Evolutionary conservation across 176 grass and related monocot species (phyloP).

Genomic region (Aegilops longissima): DNA sequence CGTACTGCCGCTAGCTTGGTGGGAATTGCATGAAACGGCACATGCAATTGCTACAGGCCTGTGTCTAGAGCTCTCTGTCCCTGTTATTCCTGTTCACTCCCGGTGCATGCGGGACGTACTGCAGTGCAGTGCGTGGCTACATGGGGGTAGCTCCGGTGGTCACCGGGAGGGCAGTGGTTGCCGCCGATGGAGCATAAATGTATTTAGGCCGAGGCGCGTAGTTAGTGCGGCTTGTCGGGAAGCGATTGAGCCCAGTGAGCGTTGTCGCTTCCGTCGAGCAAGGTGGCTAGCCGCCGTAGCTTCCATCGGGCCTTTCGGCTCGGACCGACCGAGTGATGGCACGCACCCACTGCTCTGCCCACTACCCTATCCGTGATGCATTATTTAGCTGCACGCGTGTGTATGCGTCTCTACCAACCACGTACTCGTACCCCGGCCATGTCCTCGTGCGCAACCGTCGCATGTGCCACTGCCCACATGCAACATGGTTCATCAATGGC

Average conservation of each 20-base stretch:
- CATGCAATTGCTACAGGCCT: too few species aligned
- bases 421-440: background rate
- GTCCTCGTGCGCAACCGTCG: background rate
- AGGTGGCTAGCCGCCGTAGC: background rate
- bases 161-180: slow-evolving; percentile 30
- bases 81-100: background rate
- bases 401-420: background rate
- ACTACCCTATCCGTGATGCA: background rate
- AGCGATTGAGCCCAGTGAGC: background rate
- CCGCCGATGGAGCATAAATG: slow-evolving; percentile 14
- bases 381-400: background rate
- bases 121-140: background rate
- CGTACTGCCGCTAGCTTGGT: background rate
- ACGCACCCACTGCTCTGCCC: too few species aligned
- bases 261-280: background rate
- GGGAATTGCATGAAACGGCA: background rate
- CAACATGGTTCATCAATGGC: background rate
- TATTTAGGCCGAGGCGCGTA: background rate
- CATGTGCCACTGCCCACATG: slow-evolving; percentile 20
- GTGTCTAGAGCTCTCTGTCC: background rate
- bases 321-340: background rate
- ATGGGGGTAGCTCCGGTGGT: slow-evolving; percentile 17
- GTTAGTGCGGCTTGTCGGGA: slow-evolving; percentile 27
- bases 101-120: background rate
- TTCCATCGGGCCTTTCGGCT: background rate